phyloP scores from a whole-genome alignment of 2,329 filamentous ascomycete species.

The Aspergillus arachidicola region DNA sequence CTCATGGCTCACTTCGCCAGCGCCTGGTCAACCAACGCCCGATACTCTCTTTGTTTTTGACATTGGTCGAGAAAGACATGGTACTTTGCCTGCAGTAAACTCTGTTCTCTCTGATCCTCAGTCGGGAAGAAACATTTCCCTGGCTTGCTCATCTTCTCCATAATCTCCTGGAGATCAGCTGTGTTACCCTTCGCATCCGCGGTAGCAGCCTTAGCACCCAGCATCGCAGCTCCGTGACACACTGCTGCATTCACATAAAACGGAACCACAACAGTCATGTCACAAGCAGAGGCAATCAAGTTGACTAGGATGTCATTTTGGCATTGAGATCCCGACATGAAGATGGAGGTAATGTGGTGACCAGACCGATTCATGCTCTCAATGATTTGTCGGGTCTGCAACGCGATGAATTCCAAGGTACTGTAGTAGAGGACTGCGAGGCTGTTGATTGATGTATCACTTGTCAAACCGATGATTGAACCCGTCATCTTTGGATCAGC shows the following conservation, averaged over 20 bases:
- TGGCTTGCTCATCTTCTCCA: slow-evolving; percentile 96
- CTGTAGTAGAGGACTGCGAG: slow-evolving; percentile 92
- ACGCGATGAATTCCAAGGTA: slow-evolving; percentile 96
- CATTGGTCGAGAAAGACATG: slow-evolving; percentile 94
- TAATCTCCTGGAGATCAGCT: slow-evolving; percentile 91
- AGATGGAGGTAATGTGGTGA: slow-evolving; percentile 86
- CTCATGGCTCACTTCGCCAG: background rate
- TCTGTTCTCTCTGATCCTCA: slow-evolving; percentile 71
- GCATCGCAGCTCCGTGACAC: slow-evolving; percentile 96
- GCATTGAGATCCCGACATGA: slow-evolving; percentile 98
- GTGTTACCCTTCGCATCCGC: slow-evolving; percentile 75
- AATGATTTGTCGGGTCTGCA: slow-evolving; percentile 95
- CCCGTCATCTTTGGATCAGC: slow-evolving; percentile 93
- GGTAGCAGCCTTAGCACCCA: slow-evolving; percentile 92
- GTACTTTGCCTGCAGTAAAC: slow-evolving; percentile 84
- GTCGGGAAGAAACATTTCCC: slow-evolving; percentile 80
- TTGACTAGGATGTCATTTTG: slow-evolving; percentile 92
- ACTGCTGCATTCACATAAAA: slow-evolving; percentile 94
- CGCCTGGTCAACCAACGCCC: slow-evolving; percentile 72
- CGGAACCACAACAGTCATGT: slow-evolving; percentile 91
- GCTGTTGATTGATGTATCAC: slow-evolving; percentile 82
- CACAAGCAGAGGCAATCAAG: slow-evolving; percentile 85
- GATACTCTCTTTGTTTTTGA: slow-evolving; percentile 79
- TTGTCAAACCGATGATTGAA: slow-evolving; percentile 82
- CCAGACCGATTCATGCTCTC: slow-evolving; percentile 90